Conservation (phyloP, 2,329 filamentous ascomycete genomes). For the Talaromyces funiculosus region DNA sequence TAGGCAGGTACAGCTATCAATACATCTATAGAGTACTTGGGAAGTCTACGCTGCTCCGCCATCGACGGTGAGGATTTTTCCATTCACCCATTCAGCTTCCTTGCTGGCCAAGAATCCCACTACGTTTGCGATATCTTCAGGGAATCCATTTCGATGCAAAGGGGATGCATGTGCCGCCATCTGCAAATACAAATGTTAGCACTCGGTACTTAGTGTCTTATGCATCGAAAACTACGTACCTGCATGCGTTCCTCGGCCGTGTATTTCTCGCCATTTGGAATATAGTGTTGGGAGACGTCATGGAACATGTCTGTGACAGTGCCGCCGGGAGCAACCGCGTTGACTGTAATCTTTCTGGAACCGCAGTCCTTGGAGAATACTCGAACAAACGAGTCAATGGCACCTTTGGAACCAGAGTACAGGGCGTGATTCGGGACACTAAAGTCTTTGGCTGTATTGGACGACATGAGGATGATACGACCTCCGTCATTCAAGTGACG, state of each 20-base stretch:
- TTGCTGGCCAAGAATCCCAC: slow-evolving; percentile 4
- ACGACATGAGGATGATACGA: slow-evolving; percentile 67
- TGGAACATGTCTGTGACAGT: slow-evolving; percentile 12
- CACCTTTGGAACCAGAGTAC: slow-evolving; percentile 71
- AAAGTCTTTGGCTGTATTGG: slow-evolving; percentile 61
- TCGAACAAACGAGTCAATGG: slow-evolving; percentile 70
- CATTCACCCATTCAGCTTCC: slow-evolving; percentile 9
- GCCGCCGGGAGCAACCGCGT: slow-evolving; percentile 2
- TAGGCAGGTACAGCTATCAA: not conserved
- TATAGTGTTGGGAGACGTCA: not conserved
- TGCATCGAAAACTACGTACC: not conserved
- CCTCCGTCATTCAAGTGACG: slow-evolving; percentile 64
- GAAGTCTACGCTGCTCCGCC: not conserved
- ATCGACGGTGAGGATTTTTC: not conserved
- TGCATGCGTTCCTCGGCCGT: not conserved
- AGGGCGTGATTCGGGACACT: slow-evolving; percentile 65
- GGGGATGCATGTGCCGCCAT: slow-evolving; percentile 5
- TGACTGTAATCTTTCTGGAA: slow-evolving; percentile 2
- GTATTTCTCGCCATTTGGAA: slow-evolving; percentile 1
- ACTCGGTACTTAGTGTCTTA: not conserved
- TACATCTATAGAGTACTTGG: not conserved
- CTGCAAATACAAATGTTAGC: not conserved
- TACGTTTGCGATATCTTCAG: slow-evolving; percentile 2
- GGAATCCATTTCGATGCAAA: slow-evolving; percentile 5
- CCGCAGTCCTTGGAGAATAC: slow-evolving; percentile 66